phyloP scores from a whole-genome alignment of 441 rosid species.

The Syzygium syzygioides region DNA sequence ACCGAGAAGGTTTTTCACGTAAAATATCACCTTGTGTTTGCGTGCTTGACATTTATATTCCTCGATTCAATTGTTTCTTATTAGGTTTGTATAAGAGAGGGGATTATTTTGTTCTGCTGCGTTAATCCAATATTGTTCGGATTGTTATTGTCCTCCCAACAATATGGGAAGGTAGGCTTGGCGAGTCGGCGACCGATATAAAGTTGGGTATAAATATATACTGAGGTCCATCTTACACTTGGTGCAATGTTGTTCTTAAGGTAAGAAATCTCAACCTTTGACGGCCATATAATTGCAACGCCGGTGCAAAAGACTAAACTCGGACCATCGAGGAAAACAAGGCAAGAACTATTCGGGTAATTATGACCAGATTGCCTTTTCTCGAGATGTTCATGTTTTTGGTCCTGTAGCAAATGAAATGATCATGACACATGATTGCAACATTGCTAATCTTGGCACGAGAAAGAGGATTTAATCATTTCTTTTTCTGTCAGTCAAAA shows the following conservation, averaged over 20 bases:
- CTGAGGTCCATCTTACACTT: not conserved
- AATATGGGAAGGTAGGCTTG: not conserved
- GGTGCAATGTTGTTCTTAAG: not conserved
- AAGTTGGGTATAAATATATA: not conserved
- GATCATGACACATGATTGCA: not conserved
- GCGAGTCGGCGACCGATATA: not conserved
- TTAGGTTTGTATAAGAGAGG: too few species aligned
- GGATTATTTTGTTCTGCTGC: too few species aligned
- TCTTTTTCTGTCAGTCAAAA: not conserved
- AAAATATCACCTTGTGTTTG: too few species aligned
- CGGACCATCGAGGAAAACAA: not conserved
- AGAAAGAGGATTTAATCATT: not conserved
- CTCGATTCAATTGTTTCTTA: too few species aligned
- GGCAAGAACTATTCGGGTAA: not conserved
- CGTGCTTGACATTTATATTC: too few species aligned
- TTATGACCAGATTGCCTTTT: not conserved
- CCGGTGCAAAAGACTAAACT: not conserved
- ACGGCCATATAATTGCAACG: not conserved
- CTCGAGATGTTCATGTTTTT: not conserved
- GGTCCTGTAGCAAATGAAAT: not conserved
- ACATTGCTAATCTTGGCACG: not conserved
- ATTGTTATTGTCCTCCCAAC: too few species aligned
- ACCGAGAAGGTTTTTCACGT: too few species aligned
- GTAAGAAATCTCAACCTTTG: not conserved
- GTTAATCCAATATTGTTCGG: too few species aligned